phyloP scores from a whole-genome alignment of 352 stramenopile genomes.

The Pythium angustatum region DNA sequence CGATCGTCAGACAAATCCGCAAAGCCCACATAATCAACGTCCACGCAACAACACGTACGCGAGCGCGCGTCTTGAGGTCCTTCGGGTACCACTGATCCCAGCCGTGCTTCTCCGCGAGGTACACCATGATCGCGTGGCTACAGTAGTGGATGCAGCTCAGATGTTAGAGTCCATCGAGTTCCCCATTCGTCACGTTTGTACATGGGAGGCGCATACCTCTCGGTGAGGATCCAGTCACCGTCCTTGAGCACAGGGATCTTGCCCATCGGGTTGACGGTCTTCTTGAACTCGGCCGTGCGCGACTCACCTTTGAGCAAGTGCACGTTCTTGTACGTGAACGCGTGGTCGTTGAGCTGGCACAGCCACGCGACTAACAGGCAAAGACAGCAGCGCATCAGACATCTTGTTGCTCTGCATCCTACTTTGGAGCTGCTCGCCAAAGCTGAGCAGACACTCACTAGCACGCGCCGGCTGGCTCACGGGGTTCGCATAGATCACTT shows the following conservation, averaged over 20 bases:
- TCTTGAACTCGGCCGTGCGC: slow-evolving; percentile 49
- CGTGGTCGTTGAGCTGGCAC: slow-evolving; percentile 68
- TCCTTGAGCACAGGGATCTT: slow-evolving; percentile 55
- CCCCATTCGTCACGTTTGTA: no score
- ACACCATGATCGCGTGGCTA: slow-evolving; percentile 48
- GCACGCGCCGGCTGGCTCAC: slow-evolving; percentile 70
- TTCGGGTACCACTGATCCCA: slow-evolving; percentile 55
- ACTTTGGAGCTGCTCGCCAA: background rate
- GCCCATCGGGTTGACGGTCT: slow-evolving; percentile 53
- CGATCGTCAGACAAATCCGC: background rate
- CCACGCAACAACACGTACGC: background rate
- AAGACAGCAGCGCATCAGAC: background rate
- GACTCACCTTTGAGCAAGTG: slow-evolving; percentile 54
- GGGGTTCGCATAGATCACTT: slow-evolving; percentile 55
- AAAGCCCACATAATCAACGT: slow-evolving; percentile 2
- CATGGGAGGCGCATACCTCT: no score
- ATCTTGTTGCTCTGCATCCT: background rate
- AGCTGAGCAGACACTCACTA: slow-evolving; percentile 27
- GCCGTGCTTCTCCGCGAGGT: slow-evolving; percentile 50
- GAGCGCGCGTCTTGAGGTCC: slow-evolving; percentile 42
- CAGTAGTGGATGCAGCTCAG: no score
- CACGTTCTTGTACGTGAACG: slow-evolving; percentile 59
- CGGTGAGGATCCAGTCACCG: slow-evolving; percentile 48
- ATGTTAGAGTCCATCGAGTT: no score
- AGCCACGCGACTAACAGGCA: slow-evolving; percentile 58